Percentiles rank a stretch among this genome's conserved stretches.
Evolutionary conservation across 2,329 filamentous ascomycete genomes (phyloP).

Genomic region (Cladosporium phlei): DNA sequence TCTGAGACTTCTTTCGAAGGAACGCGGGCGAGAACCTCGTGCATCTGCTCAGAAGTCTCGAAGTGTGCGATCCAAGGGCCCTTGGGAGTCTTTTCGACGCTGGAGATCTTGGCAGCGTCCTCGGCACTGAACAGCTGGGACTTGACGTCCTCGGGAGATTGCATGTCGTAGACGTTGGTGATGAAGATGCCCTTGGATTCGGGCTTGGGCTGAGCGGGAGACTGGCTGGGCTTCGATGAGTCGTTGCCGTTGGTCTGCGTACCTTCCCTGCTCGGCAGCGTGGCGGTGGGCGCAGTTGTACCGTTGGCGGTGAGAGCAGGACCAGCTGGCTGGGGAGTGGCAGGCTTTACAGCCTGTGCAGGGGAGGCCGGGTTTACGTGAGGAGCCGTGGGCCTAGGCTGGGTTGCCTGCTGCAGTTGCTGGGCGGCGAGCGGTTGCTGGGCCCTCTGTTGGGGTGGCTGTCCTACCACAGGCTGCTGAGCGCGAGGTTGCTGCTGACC

Average conservation of each 20-base stretch:
- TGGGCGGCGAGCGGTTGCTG: slow-evolving; percentile 18
- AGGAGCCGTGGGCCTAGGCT: slow-evolving; percentile 19
- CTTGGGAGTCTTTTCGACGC: slow-evolving; percentile 66
- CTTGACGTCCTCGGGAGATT: slow-evolving; percentile 68
- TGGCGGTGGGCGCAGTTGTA: slow-evolving; percentile 22
- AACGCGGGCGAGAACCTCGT: slow-evolving; percentile 69
- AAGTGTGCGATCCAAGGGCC: slow-evolving; percentile 85
- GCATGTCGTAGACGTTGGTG: slow-evolving; percentile 74
- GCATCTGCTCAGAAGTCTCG: slow-evolving; percentile 71
- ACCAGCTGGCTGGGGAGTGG: slow-evolving; percentile 43
- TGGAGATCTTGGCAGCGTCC: slow-evolving; percentile 72
- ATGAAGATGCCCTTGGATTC: slow-evolving; percentile 82
- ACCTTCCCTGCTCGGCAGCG: slow-evolving; percentile 32
- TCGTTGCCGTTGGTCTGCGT: slow-evolving; percentile 48
- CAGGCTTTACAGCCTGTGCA: slow-evolving; percentile 42
- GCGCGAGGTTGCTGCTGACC: slow-evolving; percentile 33
- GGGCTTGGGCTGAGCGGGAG: slow-evolving; percentile 37
- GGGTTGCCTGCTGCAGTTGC: slow-evolving; percentile 25
- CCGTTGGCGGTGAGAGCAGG: slow-evolving; percentile 27
- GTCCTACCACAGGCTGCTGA: slow-evolving; percentile 29
- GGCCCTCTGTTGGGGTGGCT: slow-evolving; percentile 21
- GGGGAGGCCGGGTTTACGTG: slow-evolving; percentile 19
- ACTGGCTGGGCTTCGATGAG: slow-evolving; percentile 34
- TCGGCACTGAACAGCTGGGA: slow-evolving; percentile 73
- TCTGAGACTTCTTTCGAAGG: slow-evolving; percentile 58